phyloP scores from a whole-genome alignment of 768 basidiomycete species.

The Russula brevipes region DNA sequence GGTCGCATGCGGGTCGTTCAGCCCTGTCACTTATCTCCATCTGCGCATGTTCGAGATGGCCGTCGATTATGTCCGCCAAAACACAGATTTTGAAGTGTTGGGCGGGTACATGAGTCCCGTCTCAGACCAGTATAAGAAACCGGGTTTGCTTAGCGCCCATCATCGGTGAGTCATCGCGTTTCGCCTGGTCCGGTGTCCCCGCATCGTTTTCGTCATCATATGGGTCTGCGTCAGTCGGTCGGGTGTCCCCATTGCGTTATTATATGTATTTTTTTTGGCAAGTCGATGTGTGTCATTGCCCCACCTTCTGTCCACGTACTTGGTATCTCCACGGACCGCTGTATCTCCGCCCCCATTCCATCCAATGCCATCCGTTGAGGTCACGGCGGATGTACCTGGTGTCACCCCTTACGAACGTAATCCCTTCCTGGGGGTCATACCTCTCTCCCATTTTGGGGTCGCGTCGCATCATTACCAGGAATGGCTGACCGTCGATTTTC shows the following conservation, averaged over 20 bases:
- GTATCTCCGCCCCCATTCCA: neutral
- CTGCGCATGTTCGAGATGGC: conserved; percentile 99
- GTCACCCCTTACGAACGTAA: neutral
- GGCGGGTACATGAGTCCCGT: conserved; percentile 97
- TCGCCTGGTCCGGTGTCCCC: neutral
- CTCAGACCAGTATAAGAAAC: conserved; percentile 94
- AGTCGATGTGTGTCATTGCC: neutral
- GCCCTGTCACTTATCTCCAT: conserved; percentile 95
- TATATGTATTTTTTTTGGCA: neutral
- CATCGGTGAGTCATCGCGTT: conserved; percentile 64
- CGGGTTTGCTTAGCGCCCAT: conserved; percentile 78
- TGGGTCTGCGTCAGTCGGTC: neutral
- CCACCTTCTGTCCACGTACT: neutral
- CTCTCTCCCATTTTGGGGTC: neutral
- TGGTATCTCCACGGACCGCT: conserved; percentile 1
- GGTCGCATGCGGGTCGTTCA: conserved; percentile 97
- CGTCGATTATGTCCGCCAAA: conserved; percentile 88
- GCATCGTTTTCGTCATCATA: neutral
- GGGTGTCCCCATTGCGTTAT: neutral
- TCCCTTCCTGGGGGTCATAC: neutral
- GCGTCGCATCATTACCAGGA: neutral
- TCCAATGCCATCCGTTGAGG: neutral
- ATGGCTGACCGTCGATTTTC: conserved; percentile 12
- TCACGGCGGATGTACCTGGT: neutral
- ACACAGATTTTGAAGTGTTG: conserved; percentile 89